Evolutionary conservation across 2,329 filamentous ascomycete genomes (phyloP).

Genomic region (Paraphaeosphaeria sporulosa): DNA sequence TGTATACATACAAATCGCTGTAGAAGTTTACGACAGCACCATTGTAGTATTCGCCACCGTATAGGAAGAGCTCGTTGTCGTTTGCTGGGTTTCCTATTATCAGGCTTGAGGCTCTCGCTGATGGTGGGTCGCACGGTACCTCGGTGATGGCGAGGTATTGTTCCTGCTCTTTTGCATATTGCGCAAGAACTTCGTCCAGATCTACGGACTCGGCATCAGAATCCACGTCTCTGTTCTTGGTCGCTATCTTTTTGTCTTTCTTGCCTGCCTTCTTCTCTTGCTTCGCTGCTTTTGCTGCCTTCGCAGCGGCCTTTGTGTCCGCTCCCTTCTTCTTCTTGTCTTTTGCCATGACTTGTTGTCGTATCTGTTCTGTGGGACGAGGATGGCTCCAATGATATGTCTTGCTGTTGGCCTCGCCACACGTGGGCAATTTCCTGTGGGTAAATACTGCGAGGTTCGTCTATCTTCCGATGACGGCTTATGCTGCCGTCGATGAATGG

Average conservation of each 20-base stretch:
- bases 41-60: conserved; percentile 96
- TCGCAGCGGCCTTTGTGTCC: conserved; percentile 56
- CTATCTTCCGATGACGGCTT: not conserved
- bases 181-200: conserved; percentile 89
- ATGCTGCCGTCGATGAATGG: too few species aligned
- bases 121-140: conserved; percentile 73
- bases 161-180: conserved; percentile 90
- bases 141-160: conserved; percentile 95
- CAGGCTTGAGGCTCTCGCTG: conserved; percentile 79
- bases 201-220: conserved; percentile 93
- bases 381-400: not conserved
- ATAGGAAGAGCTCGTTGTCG: conserved; percentile 86
- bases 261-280: conserved; percentile 81
- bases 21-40: conserved; percentile 80
- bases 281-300: conserved; percentile 69
- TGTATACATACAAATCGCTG: conserved; percentile 72
- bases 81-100: conserved; percentile 86
- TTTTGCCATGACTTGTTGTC: conserved; percentile 54
- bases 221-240: conserved; percentile 75
- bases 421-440: not conserved
- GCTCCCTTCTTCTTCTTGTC: conserved; percentile 58
- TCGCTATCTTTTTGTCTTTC: conserved; percentile 81
- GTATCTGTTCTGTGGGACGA: too few species aligned
- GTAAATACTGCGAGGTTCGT: not conserved
- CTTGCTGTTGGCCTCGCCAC: not conserved